phyloP scores from a whole-genome alignment of 306 rosid genomes.

The Begonia fuchsioides region DNA sequence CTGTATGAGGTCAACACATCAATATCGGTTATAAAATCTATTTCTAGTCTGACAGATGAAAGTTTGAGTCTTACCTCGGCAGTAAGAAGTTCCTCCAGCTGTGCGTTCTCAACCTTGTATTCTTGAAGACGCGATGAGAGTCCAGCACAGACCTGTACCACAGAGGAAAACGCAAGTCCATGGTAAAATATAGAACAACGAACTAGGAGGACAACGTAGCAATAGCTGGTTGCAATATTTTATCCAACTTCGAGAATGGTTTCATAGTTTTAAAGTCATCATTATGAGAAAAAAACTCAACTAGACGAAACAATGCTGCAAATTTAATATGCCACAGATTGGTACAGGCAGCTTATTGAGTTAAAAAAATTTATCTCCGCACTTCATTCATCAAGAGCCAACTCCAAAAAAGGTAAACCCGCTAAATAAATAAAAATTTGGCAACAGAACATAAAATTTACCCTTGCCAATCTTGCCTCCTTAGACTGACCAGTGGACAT shows the following conservation, averaged over 20 bases:
- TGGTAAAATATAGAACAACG: slow-evolving; percentile 14
- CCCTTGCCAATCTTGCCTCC: slow-evolving; percentile 99
- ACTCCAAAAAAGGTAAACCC: neutral
- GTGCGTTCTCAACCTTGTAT: slow-evolving; percentile 91
- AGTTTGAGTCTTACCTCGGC: slow-evolving; percentile 52
- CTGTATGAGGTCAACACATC: too few relatives aligned
- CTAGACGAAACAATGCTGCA: neutral
- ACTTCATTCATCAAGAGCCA: neutral
- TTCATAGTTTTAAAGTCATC: slow-evolving; percentile 2
- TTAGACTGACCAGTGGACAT: slow-evolving; percentile 89
- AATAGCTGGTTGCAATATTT: neutral
- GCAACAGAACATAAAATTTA: slow-evolving; percentile 16
- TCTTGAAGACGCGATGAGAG: slow-evolving; percentile 93
- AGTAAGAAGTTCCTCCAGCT: slow-evolving; percentile 89
- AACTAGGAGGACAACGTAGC: slow-evolving; percentile 6
- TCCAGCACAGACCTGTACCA: slow-evolving; percentile 85
- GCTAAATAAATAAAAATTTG: too few relatives aligned
- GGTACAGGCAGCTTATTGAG: too few relatives aligned
- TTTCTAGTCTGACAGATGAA: too few relatives aligned
- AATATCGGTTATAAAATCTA: too few relatives aligned
- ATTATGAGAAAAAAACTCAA: slow-evolving; percentile 4
- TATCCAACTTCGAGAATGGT: too few relatives aligned
- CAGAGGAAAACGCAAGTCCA: slow-evolving; percentile 1
- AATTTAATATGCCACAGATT: slow-evolving; percentile 1
- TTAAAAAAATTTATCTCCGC: too few relatives aligned